Conservation (phyloP, 495 filamentous ascomycete genomes). For the Acidomyces sp. region DNA sequence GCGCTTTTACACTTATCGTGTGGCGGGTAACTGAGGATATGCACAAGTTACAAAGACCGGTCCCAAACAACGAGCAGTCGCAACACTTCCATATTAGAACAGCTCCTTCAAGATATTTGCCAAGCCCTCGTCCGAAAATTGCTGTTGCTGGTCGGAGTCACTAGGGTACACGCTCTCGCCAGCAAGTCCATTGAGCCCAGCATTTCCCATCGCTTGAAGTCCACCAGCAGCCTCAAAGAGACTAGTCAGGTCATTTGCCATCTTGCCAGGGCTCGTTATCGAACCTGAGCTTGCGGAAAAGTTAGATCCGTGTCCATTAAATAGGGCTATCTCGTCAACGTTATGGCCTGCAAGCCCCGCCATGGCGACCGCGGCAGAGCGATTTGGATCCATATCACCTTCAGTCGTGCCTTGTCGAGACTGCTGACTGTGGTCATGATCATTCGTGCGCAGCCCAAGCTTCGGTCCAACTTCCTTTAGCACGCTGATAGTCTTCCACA, state of each 20-base stretch:
- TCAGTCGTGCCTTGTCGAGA: not conserved
- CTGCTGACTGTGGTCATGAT: constrained; percentile 34
- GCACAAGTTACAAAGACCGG: no score
- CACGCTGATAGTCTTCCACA: constrained; percentile 71
- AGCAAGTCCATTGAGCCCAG: constrained; percentile 23
- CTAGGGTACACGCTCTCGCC: not conserved
- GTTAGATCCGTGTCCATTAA: constrained; percentile 24
- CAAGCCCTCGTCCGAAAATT: constrained; percentile 46
- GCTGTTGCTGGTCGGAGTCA: constrained; percentile 20
- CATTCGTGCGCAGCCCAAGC: constrained; percentile 48
- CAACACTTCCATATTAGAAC: no score
- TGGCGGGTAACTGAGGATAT: no score
- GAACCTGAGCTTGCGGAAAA: constrained; percentile 6
- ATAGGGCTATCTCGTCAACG: constrained; percentile 46
- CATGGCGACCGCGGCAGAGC: constrained; percentile 54
- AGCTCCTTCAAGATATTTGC: constrained; percentile 49
- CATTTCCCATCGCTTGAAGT: constrained; percentile 28
- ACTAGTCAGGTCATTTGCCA: constrained; percentile 52
- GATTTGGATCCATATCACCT: constrained; percentile 15
- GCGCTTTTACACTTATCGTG: no score
- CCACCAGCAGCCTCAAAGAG: constrained; percentile 60
- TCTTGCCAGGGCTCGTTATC: constrained; percentile 30
- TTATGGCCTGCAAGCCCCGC: constrained; percentile 58
- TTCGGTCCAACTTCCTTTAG: constrained; percentile 69
- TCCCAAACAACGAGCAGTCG: no score